Evolutionary conservation across 2,329 filamentous ascomycete species (phyloP), one percentile per base, ranked within the genome.

Genomic region (Epichloe elymi): DNA sequence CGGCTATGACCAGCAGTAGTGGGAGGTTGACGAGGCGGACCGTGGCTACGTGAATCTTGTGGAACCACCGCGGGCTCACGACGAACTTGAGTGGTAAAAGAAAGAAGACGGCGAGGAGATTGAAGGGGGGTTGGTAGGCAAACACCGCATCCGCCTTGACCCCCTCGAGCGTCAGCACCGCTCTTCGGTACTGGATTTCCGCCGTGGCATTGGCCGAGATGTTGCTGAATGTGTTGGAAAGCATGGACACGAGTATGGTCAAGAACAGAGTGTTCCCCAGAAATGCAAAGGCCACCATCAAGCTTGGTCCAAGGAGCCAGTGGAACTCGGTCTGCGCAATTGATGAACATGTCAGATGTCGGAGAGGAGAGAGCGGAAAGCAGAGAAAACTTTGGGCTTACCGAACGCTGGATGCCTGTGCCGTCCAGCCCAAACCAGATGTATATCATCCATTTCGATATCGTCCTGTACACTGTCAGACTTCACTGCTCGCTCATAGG

Each of bases 361-460:
- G 23, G 7, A 23, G 30, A 37, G 20, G 6, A 35, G 5, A 30
- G 39, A 20, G 11, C 14, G n/a, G 46, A 20, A 20, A 30, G n/a
- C 8, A 20, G 26, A n/a, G 36, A 38, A 14, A 11, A 38, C 8
- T 36, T 17, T 15, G 10, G 6, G 61, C 71, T 61, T 60, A 75
- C 74, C 51, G 78, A 79, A 56, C 72, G 65, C 46, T 79, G 73
- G 41, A 83, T 81, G 7, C 80, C 80, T 3, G 75, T 80, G 6
- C 79, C 88, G 59, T 93, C 88, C 2, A 94, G 77, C 2, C 88
- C 88, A 61, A 94, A 93, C 88, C 88, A 94, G 56, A 94, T 90
- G 77, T 86, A 93, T 2, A 93, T 77, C 86, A 94, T 91, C 88
- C 88, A 94, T 66, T 90, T 89, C 43, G 81, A 81, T 55, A 93